These are phyloP conservation scores for Arctium lappa DNA, from an alignment of 129 eudicot species.

Conservation along the genomic window DNA sequence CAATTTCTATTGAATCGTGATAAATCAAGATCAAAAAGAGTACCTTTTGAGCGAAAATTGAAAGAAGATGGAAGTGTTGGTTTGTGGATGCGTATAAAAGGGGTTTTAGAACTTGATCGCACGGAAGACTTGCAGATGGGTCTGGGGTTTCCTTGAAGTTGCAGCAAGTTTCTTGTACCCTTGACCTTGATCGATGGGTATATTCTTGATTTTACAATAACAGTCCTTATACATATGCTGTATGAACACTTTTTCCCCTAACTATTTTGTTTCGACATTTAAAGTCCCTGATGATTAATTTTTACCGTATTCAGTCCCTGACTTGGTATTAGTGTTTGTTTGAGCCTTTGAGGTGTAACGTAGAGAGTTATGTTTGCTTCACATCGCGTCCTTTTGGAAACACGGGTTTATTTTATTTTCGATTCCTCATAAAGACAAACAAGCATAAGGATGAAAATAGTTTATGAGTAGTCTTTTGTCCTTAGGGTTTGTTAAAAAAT, in stretches of 20 bases:
- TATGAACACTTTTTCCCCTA: not conserved
- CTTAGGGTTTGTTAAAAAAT: no score
- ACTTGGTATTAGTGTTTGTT: not conserved
- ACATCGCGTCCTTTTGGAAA: not conserved
- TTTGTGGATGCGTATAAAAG: not conserved
- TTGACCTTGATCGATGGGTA: slow-evolving; percentile 1
- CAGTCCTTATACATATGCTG: not conserved
- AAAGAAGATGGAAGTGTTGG: not conserved
- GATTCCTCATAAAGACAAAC: not conserved
- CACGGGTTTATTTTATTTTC: not conserved
- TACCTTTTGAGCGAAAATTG: slow-evolving; percentile 22
- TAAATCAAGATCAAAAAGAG: not conserved
- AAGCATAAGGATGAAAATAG: not conserved
- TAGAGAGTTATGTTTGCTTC: not conserved
- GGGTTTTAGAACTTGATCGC: slow-evolving; percentile 15
- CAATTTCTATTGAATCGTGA: not conserved
- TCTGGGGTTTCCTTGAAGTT: slow-evolving; percentile 19
- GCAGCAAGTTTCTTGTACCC: slow-evolving; percentile 17
- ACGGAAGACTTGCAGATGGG: slow-evolving; percentile 6
- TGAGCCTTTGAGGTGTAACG: not conserved
- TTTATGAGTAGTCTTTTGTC: no score
- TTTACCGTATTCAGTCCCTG: not conserved
- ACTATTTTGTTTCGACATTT: not conserved
- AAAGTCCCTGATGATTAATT: not conserved
- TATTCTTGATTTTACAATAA: not conserved